Conservation (phyloP, 345 rosid species). For the Eucalyptus erythrocorys region DNA sequence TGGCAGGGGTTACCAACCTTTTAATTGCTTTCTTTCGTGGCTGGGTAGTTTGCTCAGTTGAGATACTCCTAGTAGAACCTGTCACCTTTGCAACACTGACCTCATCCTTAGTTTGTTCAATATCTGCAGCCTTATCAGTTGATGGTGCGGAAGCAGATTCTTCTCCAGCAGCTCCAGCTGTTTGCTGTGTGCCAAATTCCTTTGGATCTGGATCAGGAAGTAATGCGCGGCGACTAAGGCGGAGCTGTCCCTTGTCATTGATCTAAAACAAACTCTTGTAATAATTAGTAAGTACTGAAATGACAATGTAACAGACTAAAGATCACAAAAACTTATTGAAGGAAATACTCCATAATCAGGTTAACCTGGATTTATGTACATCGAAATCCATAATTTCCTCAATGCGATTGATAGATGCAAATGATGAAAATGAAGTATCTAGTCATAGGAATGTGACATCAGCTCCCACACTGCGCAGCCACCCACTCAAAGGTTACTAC, state of each 20-base stretch:
- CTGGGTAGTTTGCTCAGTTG: conserved; percentile 18
- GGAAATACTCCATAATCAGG: background rate
- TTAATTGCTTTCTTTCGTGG: conserved; percentile 49
- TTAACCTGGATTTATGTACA: background rate
- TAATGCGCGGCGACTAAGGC: conserved; percentile 78
- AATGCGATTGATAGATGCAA: background rate
- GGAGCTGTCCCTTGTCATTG: conserved; percentile 92
- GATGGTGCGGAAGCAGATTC: conserved; percentile 5
- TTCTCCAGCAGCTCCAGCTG: conserved; percentile 9
- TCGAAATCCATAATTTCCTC: background rate
- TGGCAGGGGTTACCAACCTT: conserved; percentile 30
- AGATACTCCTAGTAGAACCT: conserved; percentile 18
- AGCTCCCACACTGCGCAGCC: background rate
- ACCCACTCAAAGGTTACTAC: background rate
- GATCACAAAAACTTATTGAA: background rate
- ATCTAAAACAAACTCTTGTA: conserved; percentile 30
- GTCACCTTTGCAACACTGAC: conserved; percentile 3
- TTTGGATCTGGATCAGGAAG: conserved; percentile 55
- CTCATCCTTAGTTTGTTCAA: conserved; percentile 11
- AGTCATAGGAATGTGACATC: background rate
- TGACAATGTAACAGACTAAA: background rate
- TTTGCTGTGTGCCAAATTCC: conserved; percentile 24
- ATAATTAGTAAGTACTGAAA: background rate
- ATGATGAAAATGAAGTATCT: background rate
- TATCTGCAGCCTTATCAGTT: conserved; percentile 12